Evolutionary conservation across 2,329 filamentous ascomycete species (phyloP).

Genomic region (Botrytis fabae): DNA sequence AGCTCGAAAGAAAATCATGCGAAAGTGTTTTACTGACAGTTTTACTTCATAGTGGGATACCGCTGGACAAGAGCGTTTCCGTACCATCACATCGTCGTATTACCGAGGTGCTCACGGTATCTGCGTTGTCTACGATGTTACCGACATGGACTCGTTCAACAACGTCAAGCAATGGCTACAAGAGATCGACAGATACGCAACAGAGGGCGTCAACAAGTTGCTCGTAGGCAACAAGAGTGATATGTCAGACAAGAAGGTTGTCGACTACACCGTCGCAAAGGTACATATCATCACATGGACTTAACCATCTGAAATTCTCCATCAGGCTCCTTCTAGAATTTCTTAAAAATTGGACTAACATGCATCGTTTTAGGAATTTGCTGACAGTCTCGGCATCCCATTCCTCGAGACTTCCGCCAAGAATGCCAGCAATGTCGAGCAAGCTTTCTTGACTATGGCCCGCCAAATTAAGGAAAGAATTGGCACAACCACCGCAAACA

Average conservation of each 20-base stretch:
- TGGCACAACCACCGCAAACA: slow-evolving; percentile 92
- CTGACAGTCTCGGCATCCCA: slow-evolving; percentile 96
- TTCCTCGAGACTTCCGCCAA: slow-evolving; percentile 99
- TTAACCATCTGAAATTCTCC: slow-evolving; percentile 31
- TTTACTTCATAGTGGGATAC: slow-evolving; percentile 81
- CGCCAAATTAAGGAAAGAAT: slow-evolving; percentile 99
- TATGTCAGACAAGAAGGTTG: slow-evolving; percentile 99
- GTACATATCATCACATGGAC: slow-evolving; percentile 53
- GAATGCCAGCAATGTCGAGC: slow-evolving; percentile 99
- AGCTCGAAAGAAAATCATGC: background rate
- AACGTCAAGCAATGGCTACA: slow-evolving; percentile 99
- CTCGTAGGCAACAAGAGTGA: slow-evolving; percentile 99
- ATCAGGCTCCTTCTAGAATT: slow-evolving; percentile 12
- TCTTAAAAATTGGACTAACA: slow-evolving; percentile 27
- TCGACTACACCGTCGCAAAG: slow-evolving; percentile 99
- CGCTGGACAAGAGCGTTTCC: slow-evolving; percentile 98
- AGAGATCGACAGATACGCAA: slow-evolving; percentile 98
- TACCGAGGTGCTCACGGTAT: slow-evolving; percentile 99
- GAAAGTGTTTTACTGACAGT: slow-evolving; percentile 37
- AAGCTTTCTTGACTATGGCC: slow-evolving; percentile 99
- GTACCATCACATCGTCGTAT: slow-evolving; percentile 99
- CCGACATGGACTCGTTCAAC: slow-evolving; percentile 99
- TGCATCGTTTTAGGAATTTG: slow-evolving; percentile 73
- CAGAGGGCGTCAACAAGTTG: slow-evolving; percentile 98
- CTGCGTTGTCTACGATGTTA: slow-evolving; percentile 99